Percentiles rank a stretch among this genome's conserved stretches.
Conservation (phyloP, 805 yeast genomes). For the Sugiyamaella floridensis region DNA sequence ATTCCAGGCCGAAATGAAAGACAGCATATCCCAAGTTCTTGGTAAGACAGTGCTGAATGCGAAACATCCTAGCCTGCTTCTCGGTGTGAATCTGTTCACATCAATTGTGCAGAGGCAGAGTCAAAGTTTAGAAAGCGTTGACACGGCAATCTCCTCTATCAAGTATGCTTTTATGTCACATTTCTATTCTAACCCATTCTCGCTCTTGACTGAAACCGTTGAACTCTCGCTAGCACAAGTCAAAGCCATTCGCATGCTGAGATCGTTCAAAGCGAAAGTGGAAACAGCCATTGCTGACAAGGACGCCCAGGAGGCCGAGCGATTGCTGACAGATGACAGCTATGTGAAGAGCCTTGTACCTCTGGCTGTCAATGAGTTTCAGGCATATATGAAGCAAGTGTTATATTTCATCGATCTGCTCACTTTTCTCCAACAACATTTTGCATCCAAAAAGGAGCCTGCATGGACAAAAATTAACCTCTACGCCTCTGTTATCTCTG, state of each 20-base stretch:
- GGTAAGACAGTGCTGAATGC: constrained; percentile 15
- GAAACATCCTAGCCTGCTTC: constrained; percentile 10
- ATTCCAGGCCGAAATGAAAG: constrained; percentile 22
- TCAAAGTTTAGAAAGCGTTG: constrained; percentile 20
- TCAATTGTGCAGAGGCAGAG: constrained; percentile 18
- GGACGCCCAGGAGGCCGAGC: constrained; percentile 8
- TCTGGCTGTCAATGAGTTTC: constrained; percentile 19
- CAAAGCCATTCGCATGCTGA: constrained; percentile 30
- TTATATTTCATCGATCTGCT: constrained; percentile 5
- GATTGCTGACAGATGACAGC: constrained; percentile 21
- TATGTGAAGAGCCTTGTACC: constrained; percentile 13
- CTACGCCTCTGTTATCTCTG: constrained; percentile 1
- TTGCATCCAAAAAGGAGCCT: background rate
- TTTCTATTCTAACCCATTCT: constrained; percentile 33
- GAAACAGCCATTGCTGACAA: constrained; percentile 13
- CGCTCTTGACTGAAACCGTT: constrained; percentile 5
- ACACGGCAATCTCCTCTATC: constrained; percentile 21
- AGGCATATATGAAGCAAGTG: constrained; percentile 3
- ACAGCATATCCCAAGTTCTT: constrained; percentile 14
- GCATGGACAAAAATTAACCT: background rate
- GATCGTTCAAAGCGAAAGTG: constrained; percentile 30
- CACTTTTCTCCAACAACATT: background rate
- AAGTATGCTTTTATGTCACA: constrained; percentile 31
- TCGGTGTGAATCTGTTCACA: constrained; percentile 22
- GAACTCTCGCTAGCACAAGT: constrained; percentile 15